Evolutionary conservation across 2,329 filamentous ascomycete species (phyloP).

Genomic region (Calonectria pteridis): DNA sequence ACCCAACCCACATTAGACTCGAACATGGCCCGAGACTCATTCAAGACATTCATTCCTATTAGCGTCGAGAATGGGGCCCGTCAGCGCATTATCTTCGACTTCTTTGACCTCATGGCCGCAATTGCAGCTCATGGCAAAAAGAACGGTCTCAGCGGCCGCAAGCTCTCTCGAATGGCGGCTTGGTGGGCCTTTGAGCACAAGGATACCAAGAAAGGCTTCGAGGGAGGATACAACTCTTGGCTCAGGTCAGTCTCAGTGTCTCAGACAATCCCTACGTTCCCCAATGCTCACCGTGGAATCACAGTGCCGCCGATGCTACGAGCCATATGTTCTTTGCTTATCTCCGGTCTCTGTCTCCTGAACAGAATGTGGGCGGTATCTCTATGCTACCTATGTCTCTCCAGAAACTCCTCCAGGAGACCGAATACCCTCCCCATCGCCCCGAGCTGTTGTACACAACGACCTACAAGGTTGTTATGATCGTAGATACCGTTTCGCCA

Average conservation of each 20-base stretch:
- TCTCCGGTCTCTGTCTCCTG: conserved; percentile 88
- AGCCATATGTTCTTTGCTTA: conserved; percentile 99
- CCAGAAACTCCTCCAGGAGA: conserved; percentile 90
- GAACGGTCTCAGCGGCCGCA: conserved; percentile 93
- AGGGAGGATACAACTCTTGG: conserved; percentile 94
- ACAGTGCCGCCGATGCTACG: conserved; percentile 90
- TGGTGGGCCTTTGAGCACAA: conserved; percentile 99
- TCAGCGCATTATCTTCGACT: conserved; percentile 92
- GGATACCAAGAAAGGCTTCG: conserved; percentile 91
- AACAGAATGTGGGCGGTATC: conserved; percentile 81
- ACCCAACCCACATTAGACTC: conserved; percentile 74
- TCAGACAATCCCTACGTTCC: conserved; percentile 19
- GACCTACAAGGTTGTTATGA: conserved; percentile 94
- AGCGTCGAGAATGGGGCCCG: conserved; percentile 90
- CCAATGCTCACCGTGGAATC: conserved; percentile 30
- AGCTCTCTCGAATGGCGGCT: conserved; percentile 92
- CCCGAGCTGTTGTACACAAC: conserved; percentile 81
- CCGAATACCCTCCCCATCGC: conserved; percentile 89
- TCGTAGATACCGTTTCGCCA: conserved; percentile 93
- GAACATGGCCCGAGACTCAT: conserved; percentile 89
- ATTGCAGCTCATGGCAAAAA: conserved; percentile 93
- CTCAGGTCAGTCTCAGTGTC: conserved; percentile 67
- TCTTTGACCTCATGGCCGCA: conserved; percentile 92
- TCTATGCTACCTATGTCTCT: conserved; percentile 90
- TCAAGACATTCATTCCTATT: conserved; percentile 95